Evolutionary conservation across 805 yeast genomes (phyloP), one percentile per base, ranked within the genome.

Genomic region (Yamadazyma phyllophila): DNA sequence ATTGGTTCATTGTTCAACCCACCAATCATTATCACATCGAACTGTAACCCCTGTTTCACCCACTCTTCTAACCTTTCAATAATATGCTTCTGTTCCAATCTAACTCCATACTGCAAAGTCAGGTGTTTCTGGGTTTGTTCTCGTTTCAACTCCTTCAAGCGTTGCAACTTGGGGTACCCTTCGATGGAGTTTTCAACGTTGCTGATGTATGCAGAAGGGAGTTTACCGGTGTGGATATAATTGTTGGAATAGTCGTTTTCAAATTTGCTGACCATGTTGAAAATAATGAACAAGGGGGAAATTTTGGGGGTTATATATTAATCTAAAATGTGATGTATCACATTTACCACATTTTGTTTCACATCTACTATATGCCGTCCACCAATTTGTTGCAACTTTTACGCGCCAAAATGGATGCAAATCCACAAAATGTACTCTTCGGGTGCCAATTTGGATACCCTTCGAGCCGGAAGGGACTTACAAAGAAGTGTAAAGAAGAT

Each of bases 11-110:
- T 91, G 1, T 85, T 78, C 41, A 92, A 70, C 2, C 94, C 92
- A 1, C 96, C 96, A 44, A 91, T 81, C 96, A 92, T 88, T 11
- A 92, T 85, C 9, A 89, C 96, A 60, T 91, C 97, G 63, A 91
- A 92, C 48, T 78, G 80, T 32, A 87, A 58, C 7, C 76, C 73
- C 46, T 81, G 79, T 14, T 69, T 68, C 13, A 66, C 62, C 95
- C 96, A 86, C 15, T 62, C 58, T 46, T 78, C 74, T 46, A 91
- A 66, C 0, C 77, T 74, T 1, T 77, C 76, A 6, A 80, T 70
- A 62, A 89, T 81, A 43, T 77, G 67, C 27, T 76, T 74, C 5
- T 77, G 69, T 12, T 69, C 63, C 2, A 78, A 76, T 37, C 85
- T 71, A 7, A 76, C 72, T 0, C 96, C 96, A 55, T 75, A 85